Evolutionary conservation across 805 yeast species (phyloP).

Genomic region (Grigorovia yakushimaensis): DNA sequence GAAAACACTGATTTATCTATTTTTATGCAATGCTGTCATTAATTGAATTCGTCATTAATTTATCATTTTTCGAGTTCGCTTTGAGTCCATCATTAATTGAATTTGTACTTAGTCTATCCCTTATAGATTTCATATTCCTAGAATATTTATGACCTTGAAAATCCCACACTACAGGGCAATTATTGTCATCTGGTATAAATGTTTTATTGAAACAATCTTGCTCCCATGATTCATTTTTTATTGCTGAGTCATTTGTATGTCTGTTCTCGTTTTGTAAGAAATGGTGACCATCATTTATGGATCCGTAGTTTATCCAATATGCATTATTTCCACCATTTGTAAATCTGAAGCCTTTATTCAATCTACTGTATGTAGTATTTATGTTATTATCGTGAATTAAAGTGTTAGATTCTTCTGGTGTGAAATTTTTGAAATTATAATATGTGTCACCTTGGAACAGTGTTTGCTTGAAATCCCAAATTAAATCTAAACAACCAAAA

Average conservation of each 20-base stretch:
- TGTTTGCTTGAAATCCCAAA: slow-evolving; percentile 65
- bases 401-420: slow-evolving; percentile 45
- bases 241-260: background rate
- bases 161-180: slow-evolving; percentile 28
- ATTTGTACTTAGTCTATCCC: slow-evolving; percentile 7
- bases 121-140: slow-evolving; percentile 14
- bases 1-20: too few species aligned
- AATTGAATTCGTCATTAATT: background rate
- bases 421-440: slow-evolving; percentile 77
- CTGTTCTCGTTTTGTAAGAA: slow-evolving; percentile 1
- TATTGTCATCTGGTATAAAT: slow-evolving; percentile 25
- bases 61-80: too few species aligned
- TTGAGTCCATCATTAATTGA: background rate
- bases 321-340: slow-evolving; percentile 67
- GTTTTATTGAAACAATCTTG: slow-evolving; percentile 13
- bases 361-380: slow-evolving; percentile 51
- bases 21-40: background rate
- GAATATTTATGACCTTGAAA: slow-evolving; percentile 21
- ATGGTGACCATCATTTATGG: slow-evolving; percentile 5
- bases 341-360: slow-evolving; percentile 77
- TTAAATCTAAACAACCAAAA: slow-evolving; percentile 65
- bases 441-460: slow-evolving; percentile 53
- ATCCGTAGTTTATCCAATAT: slow-evolving; percentile 56
- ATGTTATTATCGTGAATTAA: slow-evolving; percentile 60
- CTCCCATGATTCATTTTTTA: slow-evolving; percentile 19